These are phyloP conservation scores for Carex sylvatica DNA, from an alignment of 202 grass and related monocot genomes.

Conservation along the genomic window DNA sequence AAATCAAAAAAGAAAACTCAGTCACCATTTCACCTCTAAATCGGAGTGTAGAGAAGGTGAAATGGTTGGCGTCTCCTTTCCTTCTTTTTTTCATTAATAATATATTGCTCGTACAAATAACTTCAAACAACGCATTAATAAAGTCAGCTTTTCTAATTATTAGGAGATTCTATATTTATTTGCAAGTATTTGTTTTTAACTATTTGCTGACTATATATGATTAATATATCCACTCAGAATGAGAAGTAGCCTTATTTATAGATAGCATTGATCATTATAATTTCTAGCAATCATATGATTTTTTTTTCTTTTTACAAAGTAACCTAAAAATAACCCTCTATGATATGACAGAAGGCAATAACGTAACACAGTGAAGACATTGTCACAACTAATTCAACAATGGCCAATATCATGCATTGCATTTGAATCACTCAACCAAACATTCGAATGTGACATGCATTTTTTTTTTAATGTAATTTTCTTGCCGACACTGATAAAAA, in stretches of 20 bases:
- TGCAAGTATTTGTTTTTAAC: neutral
- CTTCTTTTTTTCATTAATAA: too few species aligned
- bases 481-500: neutral
- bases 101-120: too few species aligned
- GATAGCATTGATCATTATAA: neutral
- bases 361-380: neutral
- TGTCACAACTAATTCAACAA: neutral
- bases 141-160: neutral
- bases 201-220: neutral
- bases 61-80: too few species aligned
- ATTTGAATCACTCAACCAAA: slow-evolving; percentile 10
- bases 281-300: neutral
- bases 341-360: slow-evolving; percentile 14
- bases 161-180: neutral
- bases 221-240: neutral
- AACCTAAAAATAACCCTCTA: neutral
- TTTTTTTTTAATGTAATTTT: neutral
- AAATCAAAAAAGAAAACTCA: too few species aligned
- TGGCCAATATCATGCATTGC: neutral
- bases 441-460: neutral
- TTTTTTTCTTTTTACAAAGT: neutral
- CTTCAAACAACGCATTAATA: neutral
- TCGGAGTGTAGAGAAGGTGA: too few species aligned
- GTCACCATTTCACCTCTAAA: too few species aligned
- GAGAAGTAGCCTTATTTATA: neutral